Evolutionary conservation across 2,329 filamentous ascomycete genomes (phyloP).

Genomic region (Arthrobotrys megalospora): DNA sequence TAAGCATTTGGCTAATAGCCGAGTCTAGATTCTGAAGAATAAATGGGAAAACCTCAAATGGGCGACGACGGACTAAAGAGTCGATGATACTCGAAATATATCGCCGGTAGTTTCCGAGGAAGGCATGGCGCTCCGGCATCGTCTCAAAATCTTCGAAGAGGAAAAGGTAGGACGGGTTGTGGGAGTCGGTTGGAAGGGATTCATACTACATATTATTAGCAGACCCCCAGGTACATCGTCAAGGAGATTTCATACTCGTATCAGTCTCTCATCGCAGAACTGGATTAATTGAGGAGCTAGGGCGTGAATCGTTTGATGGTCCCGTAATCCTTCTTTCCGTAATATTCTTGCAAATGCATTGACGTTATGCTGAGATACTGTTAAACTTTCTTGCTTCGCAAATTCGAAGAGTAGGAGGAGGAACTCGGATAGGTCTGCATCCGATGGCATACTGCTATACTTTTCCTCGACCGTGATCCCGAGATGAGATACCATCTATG

Average conservation of each 20-base stretch:
- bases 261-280: slow-evolving; percentile 83
- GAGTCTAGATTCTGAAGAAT: slow-evolving; percentile 85
- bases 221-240: neutral
- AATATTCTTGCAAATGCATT: slow-evolving; percentile 91
- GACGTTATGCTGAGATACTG: slow-evolving; percentile 92
- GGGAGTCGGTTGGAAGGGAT: slow-evolving; percentile 83
- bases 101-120: slow-evolving; percentile 93
- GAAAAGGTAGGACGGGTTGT: slow-evolving; percentile 84
- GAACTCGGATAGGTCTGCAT: slow-evolving; percentile 80
- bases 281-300: slow-evolving; percentile 83
- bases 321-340: slow-evolving; percentile 78
- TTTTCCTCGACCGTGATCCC: slow-evolving; percentile 87
- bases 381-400: slow-evolving; percentile 86
- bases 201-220: slow-evolving; percentile 75
- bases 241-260: slow-evolving; percentile 71
- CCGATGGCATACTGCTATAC: slow-evolving; percentile 76
- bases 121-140: slow-evolving; percentile 91
- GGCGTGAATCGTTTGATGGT: slow-evolving; percentile 73
- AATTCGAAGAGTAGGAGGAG: slow-evolving; percentile 84
- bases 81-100: slow-evolving; percentile 92
- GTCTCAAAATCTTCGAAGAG: slow-evolving; percentile 96
- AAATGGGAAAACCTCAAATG: slow-evolving; percentile 87
- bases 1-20: slow-evolving; percentile 82
- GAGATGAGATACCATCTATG: slow-evolving; percentile 84
- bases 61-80: slow-evolving; percentile 83